Evolutionary conservation across 2,329 filamentous ascomycete species (phyloP), one percentile per base, ranked within the genome.

Genomic region (Aureobasidium musti): DNA sequence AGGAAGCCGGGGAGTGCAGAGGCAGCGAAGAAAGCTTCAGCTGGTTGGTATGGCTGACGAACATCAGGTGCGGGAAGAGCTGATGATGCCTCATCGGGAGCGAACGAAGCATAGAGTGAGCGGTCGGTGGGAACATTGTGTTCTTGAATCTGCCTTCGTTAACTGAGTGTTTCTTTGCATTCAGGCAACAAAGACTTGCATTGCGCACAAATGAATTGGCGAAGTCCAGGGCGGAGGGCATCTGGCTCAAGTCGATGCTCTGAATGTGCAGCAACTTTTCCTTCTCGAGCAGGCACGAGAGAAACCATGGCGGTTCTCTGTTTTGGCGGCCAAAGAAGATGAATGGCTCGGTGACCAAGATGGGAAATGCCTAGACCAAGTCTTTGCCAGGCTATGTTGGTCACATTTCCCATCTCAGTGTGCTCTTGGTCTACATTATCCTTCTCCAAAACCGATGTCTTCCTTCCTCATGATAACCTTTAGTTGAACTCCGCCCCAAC

Each of bases 241-340:
- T n/a, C n/a, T 92, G 75, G 23, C 87, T 90, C 71, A 97, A 80
- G 78, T 99, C 95, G 68, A 91, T 87, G 47, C 87, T 88, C 74
- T 91, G 90, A 61, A 99, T 83, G 79, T 95, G 94, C 71, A 99
- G 83, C 69, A 92, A 82, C 71, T 86, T 90, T 73, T 88, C 87
- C 73, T 91, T 87, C 74, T 96, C 90, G 68, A 97, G 80, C 45
- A 98, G 84, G 71, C 94, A 87, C 95, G 95, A 99, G 56, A 97
- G 84, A 75, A 98, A 96, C 77, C 87, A 91, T 74, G 91, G 88
- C 45, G 95, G 95, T 70, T 89, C 88, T 70, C 85, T 82, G 74
- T 90, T 87, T 76, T 89, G 86, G 77, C 86, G 86, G 65, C 95
- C 88, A 78, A 96, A 92, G 80, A 91, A 96, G 66, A 98, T 84